Base-by-base conservation (phyloP, 306 rosid genomes). In the Canavalia gladiata region DNA sequence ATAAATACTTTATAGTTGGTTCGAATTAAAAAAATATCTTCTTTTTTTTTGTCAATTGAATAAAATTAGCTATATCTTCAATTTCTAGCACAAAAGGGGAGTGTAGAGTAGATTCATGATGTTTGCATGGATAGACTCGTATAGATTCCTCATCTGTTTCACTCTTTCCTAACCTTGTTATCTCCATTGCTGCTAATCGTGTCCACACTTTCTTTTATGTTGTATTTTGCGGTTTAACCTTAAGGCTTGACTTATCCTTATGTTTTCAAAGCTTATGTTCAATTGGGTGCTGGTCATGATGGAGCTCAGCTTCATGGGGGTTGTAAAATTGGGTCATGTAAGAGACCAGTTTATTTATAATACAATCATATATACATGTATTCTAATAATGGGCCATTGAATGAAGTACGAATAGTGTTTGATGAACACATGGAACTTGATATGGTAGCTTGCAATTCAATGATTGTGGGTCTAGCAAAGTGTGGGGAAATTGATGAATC, bases 261-360 rank as follows among this genome's bases (percentile, higher is more conserved):
- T 8, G 88, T 95, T 73, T 93, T 93, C 62, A 95, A 93, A 83
- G 98, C 98, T 18, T 93, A 86, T 81, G 81, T 90, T 83, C 97
- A 86, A 69, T 84, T 87, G 74, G 91, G 94, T 56, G 78, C 83
- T 37, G 92, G 90, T 34, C 77, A 28, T 50, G 33, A 81, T 75
- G 98, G 99, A 52, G 85, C 94, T 80, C 99, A 89, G 92, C 96
- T 95, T 75, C 98, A 92, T 81, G 97, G 96, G 57, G 79, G 86
- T 95, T 62, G 13, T 75, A 59, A 95, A 91, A 70, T 60, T 86
- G 84, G 93, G 93, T 41, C 90, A 93, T 76, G 78, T 85, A 10
- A 56, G 37, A 29, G 97, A 95, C 56, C 80, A 46, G 50, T 95
- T 89, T 73, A 83, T 90, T 51, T 37, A 85, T 68, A 95, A 93